These are phyloP conservation scores for Syzygium syzygioides DNA, from an alignment of 441 rosid species.

Conservation along the genomic window DNA sequence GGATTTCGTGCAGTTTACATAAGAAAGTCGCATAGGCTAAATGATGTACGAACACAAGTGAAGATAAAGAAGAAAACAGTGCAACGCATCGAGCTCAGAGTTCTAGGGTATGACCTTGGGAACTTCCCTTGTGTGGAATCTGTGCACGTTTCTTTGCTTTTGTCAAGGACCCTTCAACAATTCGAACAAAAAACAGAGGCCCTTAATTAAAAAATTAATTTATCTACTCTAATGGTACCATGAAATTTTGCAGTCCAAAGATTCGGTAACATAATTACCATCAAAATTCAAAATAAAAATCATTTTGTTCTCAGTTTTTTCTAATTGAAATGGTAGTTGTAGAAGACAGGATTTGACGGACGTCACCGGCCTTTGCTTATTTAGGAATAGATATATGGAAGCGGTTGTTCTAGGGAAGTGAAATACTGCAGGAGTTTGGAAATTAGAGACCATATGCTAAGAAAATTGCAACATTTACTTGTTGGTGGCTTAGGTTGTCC, in stretches of 20 bases:
- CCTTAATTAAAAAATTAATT: background rate
- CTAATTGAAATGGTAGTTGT: background rate
- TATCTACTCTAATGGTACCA: background rate
- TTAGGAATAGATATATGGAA: background rate
- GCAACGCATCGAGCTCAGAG: constrained; percentile 6
- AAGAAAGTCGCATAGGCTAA: background rate
- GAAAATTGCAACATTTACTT: background rate
- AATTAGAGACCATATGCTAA: background rate
- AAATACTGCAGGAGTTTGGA: background rate
- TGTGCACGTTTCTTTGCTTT: constrained; percentile 27
- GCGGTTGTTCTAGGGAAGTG: background rate
- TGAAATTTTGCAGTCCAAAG: background rate
- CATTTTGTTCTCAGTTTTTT: background rate
- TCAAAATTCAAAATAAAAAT: background rate
- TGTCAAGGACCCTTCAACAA: background rate
- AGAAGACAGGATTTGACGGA: background rate
- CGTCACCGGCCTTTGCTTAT: background rate
- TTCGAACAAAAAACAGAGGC: background rate
- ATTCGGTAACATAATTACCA: background rate
- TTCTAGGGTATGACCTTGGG: constrained; percentile 26
- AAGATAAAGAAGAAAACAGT: background rate
- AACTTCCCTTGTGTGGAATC: constrained; percentile 20
- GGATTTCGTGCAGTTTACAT: background rate
- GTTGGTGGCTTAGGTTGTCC: background rate
- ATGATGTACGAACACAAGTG: background rate